Conservation (phyloP, 176 grass and related monocot genomes). For the Alloteropsis semialata region DNA sequence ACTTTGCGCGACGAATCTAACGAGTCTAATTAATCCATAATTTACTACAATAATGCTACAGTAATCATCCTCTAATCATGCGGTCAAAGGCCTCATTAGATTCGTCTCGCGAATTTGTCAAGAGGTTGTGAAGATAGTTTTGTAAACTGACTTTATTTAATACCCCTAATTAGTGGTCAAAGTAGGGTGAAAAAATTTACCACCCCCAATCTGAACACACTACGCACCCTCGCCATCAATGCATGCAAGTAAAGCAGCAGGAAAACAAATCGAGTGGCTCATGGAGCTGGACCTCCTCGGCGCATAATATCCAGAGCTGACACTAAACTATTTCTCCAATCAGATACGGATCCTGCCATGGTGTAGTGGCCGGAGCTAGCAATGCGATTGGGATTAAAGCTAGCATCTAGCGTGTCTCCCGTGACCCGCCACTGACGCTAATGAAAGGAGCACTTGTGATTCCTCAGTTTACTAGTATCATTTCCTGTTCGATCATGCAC, state of each 20-base stretch:
- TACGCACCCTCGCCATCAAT: neutral
- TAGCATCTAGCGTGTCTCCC: neutral
- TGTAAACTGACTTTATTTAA: no score
- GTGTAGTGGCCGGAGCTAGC: neutral
- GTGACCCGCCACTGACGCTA: conserved; percentile 5
- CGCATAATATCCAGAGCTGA: neutral
- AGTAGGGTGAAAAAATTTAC: no score
- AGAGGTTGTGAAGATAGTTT: no score
- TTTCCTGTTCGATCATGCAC: neutral
- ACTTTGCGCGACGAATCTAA: no score
- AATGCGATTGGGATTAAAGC: neutral
- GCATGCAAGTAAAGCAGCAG: neutral
- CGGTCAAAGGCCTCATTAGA: no score
- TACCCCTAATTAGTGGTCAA: no score
- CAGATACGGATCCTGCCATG: neutral
- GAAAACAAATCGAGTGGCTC: neutral
- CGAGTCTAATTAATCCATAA: no score
- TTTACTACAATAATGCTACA: no score
- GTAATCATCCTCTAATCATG: no score
- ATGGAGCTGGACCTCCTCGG: neutral
- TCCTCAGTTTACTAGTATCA: neutral
- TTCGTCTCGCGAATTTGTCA: no score
- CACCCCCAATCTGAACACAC: no score
- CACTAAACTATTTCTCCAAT: neutral
- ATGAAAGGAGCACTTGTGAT: conserved; percentile 21